A percentile compares a stretch with the other conserved stretches of the same genome.
These are phyloP conservation scores for Termitomyces eurrhizus DNA, from an alignment of 768 basidiomycete genomes.

Conservation along the genomic window DNA sequence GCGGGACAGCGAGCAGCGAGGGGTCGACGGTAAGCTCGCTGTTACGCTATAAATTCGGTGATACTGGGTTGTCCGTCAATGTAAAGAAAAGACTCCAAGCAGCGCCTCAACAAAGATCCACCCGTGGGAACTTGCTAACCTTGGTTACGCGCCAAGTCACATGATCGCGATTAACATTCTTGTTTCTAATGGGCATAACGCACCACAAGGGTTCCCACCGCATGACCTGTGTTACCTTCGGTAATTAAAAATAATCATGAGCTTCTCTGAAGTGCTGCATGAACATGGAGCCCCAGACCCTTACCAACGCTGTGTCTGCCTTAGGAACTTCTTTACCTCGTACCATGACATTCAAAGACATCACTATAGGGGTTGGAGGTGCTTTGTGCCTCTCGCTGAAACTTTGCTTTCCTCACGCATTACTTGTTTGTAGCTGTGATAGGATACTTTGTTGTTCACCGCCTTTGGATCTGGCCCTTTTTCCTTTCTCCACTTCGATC, in stretches of 20 bases:
- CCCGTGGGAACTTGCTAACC: constrained; percentile 32
- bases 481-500: constrained; percentile 26
- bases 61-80: constrained; percentile 10
- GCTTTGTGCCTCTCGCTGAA: neutral
- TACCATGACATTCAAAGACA: neutral
- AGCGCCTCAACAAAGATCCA: constrained; percentile 35
- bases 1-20: constrained; percentile 6
- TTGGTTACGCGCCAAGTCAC: constrained; percentile 32
- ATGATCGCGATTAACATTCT: constrained; percentile 30
- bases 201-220: neutral
- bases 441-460: constrained; percentile 18
- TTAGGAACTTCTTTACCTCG: neutral
- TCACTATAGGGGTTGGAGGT: neutral
- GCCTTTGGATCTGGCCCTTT: constrained; percentile 27
- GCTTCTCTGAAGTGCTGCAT: neutral
- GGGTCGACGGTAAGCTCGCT: constrained; percentile 6
- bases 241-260: neutral
- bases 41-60: constrained; percentile 13
- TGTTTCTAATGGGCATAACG: neutral
- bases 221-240: neutral
- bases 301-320: neutral
- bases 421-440: constrained; percentile 4
- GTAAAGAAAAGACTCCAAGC: constrained; percentile 13
- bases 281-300: neutral
- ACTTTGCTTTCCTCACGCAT: too few species aligned